Percentiles rank a stretch among this genome's conserved stretches.
Evolutionary conservation across 2,329 filamentous ascomycete species (phyloP).

Genomic region (Ophioceras dolichostomum): DNA sequence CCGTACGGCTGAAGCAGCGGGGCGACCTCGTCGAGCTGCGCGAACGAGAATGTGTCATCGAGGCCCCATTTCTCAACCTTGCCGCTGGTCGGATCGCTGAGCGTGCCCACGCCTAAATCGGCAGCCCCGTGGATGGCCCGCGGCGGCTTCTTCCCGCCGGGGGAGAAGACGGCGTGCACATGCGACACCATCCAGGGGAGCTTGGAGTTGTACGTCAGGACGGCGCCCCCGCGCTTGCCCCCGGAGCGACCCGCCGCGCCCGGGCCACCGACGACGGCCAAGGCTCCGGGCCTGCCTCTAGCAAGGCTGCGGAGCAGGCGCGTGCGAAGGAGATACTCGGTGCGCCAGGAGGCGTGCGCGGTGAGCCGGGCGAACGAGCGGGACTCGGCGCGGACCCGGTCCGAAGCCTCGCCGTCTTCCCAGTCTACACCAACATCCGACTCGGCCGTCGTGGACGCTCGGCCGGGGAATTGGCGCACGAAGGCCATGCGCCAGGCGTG

Average conservation of each 20-base stretch:
- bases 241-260: constrained; percentile 40
- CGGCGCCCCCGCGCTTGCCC: constrained; percentile 56
- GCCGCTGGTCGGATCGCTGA: constrained; percentile 65
- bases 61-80: constrained; percentile 76
- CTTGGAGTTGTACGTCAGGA: constrained; percentile 78
- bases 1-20: constrained; percentile 67
- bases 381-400: constrained; percentile 51
- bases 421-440: background rate
- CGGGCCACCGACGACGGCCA: constrained; percentile 30
- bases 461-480: constrained; percentile 73
- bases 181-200: constrained; percentile 69
- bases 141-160: constrained; percentile 53
- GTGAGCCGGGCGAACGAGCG: constrained; percentile 77
- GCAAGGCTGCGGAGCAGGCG: constrained; percentile 69
- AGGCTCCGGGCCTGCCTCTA: constrained; percentile 65
- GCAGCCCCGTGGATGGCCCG: constrained; percentile 74
- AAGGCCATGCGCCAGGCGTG: constrained; percentile 94
- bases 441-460: background rate
- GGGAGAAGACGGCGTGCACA: constrained; percentile 62
- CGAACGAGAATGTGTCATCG: constrained; percentile 60
- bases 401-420: background rate
- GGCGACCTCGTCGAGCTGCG: constrained; percentile 67
- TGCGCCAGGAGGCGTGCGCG: constrained; percentile 81
- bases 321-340: constrained; percentile 85
- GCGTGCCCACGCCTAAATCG: constrained; percentile 64